phyloP scores from a whole-genome alignment of 495 filamentous ascomycete genomes.

The Amphirosellinia nigrospora region DNA sequence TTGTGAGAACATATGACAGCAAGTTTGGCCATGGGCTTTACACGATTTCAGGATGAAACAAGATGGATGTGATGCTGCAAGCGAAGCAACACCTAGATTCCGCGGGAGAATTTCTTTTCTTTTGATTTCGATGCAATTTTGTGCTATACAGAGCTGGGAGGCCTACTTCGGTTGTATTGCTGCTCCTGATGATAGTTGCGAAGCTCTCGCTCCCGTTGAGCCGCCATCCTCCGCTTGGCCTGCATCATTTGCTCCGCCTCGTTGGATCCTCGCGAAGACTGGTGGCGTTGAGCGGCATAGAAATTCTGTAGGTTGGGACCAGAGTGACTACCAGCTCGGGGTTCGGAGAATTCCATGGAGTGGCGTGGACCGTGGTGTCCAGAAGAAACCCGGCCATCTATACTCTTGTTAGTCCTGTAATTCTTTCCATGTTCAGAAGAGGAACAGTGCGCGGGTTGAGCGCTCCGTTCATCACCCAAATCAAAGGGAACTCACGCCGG shows the following conservation, averaged over 20 bases:
- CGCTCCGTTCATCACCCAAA: slow-evolving; percentile 5
- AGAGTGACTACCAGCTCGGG: slow-evolving; percentile 73
- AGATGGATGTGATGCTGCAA: slow-evolving; percentile 39
- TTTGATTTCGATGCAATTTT: slow-evolving; percentile 61
- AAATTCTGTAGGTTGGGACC: slow-evolving; percentile 87
- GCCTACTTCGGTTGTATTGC: slow-evolving; percentile 98
- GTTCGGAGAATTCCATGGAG: slow-evolving; percentile 77
- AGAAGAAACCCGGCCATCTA: slow-evolving; percentile 51
- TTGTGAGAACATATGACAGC: slow-evolving; percentile 38
- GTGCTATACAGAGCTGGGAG: slow-evolving; percentile 66
- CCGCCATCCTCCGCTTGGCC: slow-evolving; percentile 97
- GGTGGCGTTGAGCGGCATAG: slow-evolving; percentile 92
- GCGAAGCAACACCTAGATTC: slow-evolving; percentile 48
- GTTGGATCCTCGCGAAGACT: slow-evolving; percentile 78
- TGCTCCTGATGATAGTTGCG: slow-evolving; percentile 99
- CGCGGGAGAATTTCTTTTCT: slow-evolving; percentile 46
- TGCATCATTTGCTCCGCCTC: slow-evolving; percentile 99
- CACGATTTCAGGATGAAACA: slow-evolving; percentile 36
- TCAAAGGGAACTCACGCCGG: slow-evolving; percentile 76
- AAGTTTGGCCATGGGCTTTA: slow-evolving; percentile 33
- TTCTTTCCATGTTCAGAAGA: neutral
- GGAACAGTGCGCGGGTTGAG: slow-evolving; percentile 33
- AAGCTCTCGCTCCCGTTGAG: slow-evolving; percentile 97
- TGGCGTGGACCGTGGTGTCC: slow-evolving; percentile 64
- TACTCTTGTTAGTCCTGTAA: slow-evolving; percentile 28